Evolutionary conservation across 139 green algal genomes (phyloP).

Genomic region (Monoraphidium neglectum): DNA sequence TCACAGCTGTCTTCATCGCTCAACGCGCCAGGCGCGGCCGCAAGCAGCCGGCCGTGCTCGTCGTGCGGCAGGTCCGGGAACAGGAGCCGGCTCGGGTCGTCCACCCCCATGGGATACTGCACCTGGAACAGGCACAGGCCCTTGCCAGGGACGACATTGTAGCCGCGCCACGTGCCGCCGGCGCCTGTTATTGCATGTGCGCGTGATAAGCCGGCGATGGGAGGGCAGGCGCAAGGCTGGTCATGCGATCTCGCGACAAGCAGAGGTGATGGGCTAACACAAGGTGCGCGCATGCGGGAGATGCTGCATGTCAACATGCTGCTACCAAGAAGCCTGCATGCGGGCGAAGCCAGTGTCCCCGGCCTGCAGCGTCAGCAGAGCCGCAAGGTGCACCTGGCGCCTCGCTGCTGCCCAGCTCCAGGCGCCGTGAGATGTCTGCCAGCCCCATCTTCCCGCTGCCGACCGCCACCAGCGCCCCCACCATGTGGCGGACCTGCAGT

Average conservation of each 20-base stretch:
- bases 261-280: too few species aligned
- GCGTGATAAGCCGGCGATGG: too few species aligned
- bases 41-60: constrained; percentile 35
- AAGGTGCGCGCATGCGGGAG: too few species aligned
- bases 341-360: too few species aligned
- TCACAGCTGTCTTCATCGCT: constrained; percentile 21
- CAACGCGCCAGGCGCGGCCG: background rate
- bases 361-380: too few species aligned
- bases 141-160: constrained; percentile 57
- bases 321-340: too few species aligned
- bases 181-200: constrained; percentile 6
- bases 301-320: too few species aligned
- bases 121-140: constrained; percentile 43
- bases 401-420: constrained; percentile 31
- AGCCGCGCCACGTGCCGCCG: constrained; percentile 38
- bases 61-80: constrained; percentile 45
- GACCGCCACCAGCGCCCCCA: constrained; percentile 57
- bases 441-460: constrained; percentile 29
- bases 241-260: too few species aligned
- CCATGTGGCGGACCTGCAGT: constrained; percentile 76
- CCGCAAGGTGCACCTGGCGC: constrained; percentile 35
- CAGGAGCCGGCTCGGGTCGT: constrained; percentile 28
- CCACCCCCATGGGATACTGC: constrained; percentile 14
- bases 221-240: too few species aligned
- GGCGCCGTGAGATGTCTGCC: background rate